phyloP scores from a whole-genome alignment of 2,329 filamentous ascomycete genomes.

The Cercospora zeina region DNA sequence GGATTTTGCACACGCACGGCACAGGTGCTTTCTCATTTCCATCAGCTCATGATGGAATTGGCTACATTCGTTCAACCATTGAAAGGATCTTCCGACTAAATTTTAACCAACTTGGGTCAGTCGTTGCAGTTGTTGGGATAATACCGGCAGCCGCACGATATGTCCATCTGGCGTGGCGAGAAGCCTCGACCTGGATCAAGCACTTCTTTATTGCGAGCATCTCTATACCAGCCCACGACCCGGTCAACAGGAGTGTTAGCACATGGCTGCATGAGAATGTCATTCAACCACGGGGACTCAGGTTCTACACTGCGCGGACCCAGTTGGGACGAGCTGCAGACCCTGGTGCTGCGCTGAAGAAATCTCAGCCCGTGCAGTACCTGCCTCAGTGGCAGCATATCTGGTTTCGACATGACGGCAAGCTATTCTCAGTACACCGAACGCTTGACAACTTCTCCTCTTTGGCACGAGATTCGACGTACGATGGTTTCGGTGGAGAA shows the following conservation, averaged over 20 bases:
- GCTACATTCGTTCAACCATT: constrained; percentile 23
- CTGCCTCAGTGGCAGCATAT: constrained; percentile 31
- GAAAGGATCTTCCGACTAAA: constrained; percentile 27
- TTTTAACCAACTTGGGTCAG: constrained; percentile 32
- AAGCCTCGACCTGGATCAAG: constrained; percentile 27
- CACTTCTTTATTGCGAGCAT: constrained; percentile 33
- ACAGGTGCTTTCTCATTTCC: constrained; percentile 22
- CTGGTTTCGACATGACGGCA: constrained; percentile 30
- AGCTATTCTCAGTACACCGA: constrained; percentile 26
- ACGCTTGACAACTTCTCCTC: constrained; percentile 28
- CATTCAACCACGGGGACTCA: constrained; percentile 26
- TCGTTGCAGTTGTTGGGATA: constrained; percentile 30
- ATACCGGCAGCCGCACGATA: constrained; percentile 29
- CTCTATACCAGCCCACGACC: constrained; percentile 31
- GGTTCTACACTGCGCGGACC: constrained; percentile 32
- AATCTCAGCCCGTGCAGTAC: constrained; percentile 29
- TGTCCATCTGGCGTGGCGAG: constrained; percentile 26
- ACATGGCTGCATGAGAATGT: constrained; percentile 32
- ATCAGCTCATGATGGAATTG: constrained; percentile 21
- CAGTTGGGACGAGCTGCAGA: constrained; percentile 27
- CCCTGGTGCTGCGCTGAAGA: constrained; percentile 31
- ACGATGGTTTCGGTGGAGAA: constrained; percentile 33
- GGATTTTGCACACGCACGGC: constrained; percentile 28
- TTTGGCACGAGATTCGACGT: constrained; percentile 26
- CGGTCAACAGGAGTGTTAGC: constrained; percentile 31